Conservation (phyloP, 2,329 filamentous ascomycete species). For the Zymoseptoria passerinii region DNA sequence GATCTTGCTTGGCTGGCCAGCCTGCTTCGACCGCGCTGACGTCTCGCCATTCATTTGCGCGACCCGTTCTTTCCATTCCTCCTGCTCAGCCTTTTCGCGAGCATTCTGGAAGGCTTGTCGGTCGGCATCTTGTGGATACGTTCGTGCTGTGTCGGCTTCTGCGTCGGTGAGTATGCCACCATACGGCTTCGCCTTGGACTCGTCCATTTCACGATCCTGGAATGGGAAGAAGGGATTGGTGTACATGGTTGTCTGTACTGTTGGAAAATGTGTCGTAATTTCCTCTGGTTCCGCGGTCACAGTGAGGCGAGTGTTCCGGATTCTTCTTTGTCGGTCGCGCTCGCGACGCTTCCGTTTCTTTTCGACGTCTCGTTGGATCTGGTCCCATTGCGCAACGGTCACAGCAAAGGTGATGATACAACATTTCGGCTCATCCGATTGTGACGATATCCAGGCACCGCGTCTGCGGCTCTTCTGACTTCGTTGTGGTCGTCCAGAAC, state of each 20-base stretch:
- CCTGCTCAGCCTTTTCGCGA: constrained; percentile 82
- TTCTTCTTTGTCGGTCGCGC: constrained; percentile 34
- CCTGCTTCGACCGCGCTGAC: constrained; percentile 51
- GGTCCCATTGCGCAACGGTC: constrained; percentile 28
- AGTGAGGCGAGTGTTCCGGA: constrained; percentile 36
- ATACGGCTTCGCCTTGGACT: constrained; percentile 86
- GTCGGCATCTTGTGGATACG: constrained; percentile 71
- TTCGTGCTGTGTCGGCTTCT: constrained; percentile 86
- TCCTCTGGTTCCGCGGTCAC: constrained; percentile 35
- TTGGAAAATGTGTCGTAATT: constrained; percentile 43
- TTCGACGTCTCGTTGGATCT: constrained; percentile 35
- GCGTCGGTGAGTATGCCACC: constrained; percentile 83
- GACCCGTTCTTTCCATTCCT: constrained; percentile 71
- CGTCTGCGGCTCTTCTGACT: constrained; percentile 42
- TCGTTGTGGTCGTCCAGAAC: constrained; percentile 45
- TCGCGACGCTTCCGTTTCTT: constrained; percentile 46
- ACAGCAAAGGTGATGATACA: constrained; percentile 46
- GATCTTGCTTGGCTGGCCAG: constrained; percentile 89
- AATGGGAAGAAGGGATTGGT: constrained; percentile 80
- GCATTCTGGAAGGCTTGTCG: constrained; percentile 82
- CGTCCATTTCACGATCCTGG: constrained; percentile 79
- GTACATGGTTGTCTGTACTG: constrained; percentile 55
- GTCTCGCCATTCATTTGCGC: constrained; percentile 57
- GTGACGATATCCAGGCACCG: constrained; percentile 23
- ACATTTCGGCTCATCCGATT: constrained; percentile 31